A percentile compares a stretch with the other conserved stretches of the same genome.
Evolutionary conservation across 192 early-diverging fungal species (phyloP).

Genomic region (Umbelopsis vinacea): DNA sequence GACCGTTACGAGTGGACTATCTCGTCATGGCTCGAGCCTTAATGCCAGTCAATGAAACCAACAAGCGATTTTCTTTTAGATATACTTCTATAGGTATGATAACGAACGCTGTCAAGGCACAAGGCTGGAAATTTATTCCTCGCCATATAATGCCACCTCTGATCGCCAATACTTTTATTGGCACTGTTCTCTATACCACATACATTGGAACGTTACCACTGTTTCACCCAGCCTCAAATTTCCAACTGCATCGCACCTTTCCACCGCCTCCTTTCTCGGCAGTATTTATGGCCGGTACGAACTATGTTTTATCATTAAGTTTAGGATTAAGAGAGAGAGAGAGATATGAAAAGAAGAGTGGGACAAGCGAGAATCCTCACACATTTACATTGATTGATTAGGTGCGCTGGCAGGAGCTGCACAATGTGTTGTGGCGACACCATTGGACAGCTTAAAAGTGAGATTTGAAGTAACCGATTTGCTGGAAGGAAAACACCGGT

Average conservation of each 20-base stretch:
- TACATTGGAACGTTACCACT: constrained; percentile 63
- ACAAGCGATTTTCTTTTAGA: constrained; percentile 53
- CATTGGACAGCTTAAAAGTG: constrained; percentile 73
- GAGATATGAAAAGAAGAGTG: no score
- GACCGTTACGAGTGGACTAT: constrained; percentile 80
- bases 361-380: neutral
- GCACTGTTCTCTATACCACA: constrained; percentile 77
- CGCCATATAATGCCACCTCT: constrained; percentile 75
- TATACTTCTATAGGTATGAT: constrained; percentile 77
- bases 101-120: constrained; percentile 65
- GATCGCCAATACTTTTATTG: constrained; percentile 74
- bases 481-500: constrained; percentile 69
- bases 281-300: constrained; percentile 53
- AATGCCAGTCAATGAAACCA: constrained; percentile 55
- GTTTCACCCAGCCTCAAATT: constrained; percentile 53
- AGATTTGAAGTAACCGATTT: constrained; percentile 78
- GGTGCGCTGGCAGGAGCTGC: constrained; percentile 74
- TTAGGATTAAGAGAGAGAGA: no score
- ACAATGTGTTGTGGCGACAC: constrained; percentile 73
- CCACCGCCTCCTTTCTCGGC: constrained; percentile 56
- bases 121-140: constrained; percentile 71
- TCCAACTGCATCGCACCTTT: constrained; percentile 49
- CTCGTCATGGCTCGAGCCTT: constrained; percentile 75
- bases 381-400: constrained; percentile 9
- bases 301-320: no score